Evolutionary conservation across 169 alveolate species (phyloP).

Genomic region (Plasmodium inui): DNA sequence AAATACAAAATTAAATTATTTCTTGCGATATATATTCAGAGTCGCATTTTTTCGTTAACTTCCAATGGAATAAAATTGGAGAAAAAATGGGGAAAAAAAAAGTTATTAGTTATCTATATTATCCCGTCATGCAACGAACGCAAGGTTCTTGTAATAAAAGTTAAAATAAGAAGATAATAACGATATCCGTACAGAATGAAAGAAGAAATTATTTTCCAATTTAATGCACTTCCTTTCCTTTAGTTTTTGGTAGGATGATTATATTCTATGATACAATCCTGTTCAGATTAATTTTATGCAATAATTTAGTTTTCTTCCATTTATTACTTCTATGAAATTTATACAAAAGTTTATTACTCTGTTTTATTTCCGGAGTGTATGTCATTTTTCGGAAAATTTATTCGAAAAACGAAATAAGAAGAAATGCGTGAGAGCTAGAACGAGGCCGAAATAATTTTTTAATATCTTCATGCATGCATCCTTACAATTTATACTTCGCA

Average conservation of each 20-base stretch:
- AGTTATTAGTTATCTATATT: no score
- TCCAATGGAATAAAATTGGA: not conserved
- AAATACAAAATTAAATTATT: no score
- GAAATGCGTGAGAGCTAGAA: not conserved
- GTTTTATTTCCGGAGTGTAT: no score
- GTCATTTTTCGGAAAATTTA: not conserved
- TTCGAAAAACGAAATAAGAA: not conserved
- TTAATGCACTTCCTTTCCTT: not conserved
- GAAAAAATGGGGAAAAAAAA: no score
- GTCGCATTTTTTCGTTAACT: not conserved
- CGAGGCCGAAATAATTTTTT: not conserved
- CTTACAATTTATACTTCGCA: no score
- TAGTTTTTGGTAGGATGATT: not conserved
- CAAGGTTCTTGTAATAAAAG: not conserved
- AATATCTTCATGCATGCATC: not conserved
- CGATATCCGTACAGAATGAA: not conserved
- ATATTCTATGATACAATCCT: no score
- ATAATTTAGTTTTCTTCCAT: not conserved
- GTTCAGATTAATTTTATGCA: no score
- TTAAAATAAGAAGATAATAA: no score
- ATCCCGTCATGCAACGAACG: not conserved
- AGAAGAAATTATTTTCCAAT: not conserved
- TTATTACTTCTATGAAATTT: no score
- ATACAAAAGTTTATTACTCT: no score
- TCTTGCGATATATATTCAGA: no score